These are phyloP conservation scores for Curvularia eragrostidis DNA, from an alignment of 2,329 filamentous ascomycete species.

Conservation along the genomic window DNA sequence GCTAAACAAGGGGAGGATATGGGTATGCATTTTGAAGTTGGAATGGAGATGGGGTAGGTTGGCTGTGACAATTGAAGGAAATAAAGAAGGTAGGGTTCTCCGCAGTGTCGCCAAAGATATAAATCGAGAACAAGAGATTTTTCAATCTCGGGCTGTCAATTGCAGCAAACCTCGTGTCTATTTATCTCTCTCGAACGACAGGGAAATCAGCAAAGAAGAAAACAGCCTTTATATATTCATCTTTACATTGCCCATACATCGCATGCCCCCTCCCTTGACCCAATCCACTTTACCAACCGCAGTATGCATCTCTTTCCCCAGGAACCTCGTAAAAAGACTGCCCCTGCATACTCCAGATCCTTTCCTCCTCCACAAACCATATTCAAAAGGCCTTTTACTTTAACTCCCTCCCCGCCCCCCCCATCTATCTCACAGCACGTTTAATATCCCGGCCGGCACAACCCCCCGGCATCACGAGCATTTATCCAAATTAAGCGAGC, in stretches of 20 bases:
- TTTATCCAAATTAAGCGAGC: constrained; percentile 32
- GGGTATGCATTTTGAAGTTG: constrained; percentile 15
- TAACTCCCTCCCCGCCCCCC: no score
- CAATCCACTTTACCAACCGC: background rate
- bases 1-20: constrained; percentile 23
- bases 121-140: background rate
- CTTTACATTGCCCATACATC: background rate
- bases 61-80: background rate
- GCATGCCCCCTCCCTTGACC: background rate
- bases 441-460: constrained; percentile 4
- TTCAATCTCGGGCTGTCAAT: background rate
- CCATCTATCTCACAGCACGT: background rate
- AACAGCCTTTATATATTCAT: background rate
- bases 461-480: constrained; percentile 13
- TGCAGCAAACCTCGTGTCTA: background rate
- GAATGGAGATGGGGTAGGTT: background rate
- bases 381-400: background rate
- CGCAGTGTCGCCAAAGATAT: background rate
- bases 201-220: no score
- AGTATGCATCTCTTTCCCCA: background rate
- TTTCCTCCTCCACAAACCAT: background rate
- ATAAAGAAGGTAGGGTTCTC: background rate
- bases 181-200: background rate
- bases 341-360: background rate
- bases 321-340: background rate